These are phyloP conservation scores for Proliferodiscus dingleyae DNA, from an alignment of 2,329 filamentous ascomycete genomes.

Conservation along the genomic window DNA sequence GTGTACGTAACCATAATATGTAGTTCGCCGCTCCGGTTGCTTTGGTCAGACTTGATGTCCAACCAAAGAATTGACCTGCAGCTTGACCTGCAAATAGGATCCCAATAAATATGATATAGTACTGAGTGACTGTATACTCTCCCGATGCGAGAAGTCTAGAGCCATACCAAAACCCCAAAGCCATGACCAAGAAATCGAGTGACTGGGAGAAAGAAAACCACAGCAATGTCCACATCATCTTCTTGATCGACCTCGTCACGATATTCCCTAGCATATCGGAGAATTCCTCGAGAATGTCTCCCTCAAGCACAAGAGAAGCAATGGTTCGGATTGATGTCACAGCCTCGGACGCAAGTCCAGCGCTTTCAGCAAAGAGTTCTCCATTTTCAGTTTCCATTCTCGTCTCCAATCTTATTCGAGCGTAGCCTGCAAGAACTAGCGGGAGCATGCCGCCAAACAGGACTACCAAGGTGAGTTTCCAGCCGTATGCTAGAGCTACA, in stretches of 20 bases:
- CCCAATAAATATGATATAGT: constrained; percentile 82
- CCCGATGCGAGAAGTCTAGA: constrained; percentile 65
- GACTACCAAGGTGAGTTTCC: constrained; percentile 42
- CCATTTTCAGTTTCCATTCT: constrained; percentile 37
- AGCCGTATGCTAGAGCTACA: constrained; percentile 38
- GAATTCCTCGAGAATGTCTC: constrained; percentile 32
- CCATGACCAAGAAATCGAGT: neutral
- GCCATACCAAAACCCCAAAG: constrained; percentile 69
- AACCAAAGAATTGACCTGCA: constrained; percentile 43
- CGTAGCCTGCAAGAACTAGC: constrained; percentile 37
- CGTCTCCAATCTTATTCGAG: constrained; percentile 40
- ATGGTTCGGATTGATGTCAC: constrained; percentile 42
- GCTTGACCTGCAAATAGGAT: constrained; percentile 87
- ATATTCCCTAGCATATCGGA: constrained; percentile 28
- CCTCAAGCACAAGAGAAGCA: constrained; percentile 38
- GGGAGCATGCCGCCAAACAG: constrained; percentile 39
- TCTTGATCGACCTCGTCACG: constrained; percentile 13
- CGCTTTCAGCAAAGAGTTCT: constrained; percentile 44
- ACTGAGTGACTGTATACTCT: constrained; percentile 74
- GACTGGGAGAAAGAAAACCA: constrained; percentile 24
- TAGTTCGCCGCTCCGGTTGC: constrained; percentile 2
- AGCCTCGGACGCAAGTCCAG: constrained; percentile 41
- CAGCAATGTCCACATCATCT: constrained; percentile 22
- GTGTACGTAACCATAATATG: neutral
- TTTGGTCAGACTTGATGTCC: constrained; percentile 30